phyloP scores from a whole-genome alignment of 257 asterid species.

The Fraxinus anomala region DNA sequence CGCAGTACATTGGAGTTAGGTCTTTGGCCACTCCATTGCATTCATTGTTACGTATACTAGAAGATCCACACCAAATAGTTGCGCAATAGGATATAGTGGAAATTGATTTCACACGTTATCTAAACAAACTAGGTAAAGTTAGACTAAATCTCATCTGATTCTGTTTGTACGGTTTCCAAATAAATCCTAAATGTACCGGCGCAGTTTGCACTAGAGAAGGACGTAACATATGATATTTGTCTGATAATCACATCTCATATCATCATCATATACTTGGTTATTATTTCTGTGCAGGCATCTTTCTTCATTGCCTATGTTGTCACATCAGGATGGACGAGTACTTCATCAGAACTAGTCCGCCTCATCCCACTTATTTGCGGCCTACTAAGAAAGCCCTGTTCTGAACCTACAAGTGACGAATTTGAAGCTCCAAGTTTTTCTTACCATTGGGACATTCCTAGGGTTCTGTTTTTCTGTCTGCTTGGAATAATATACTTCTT shows the following conservation, averaged over 20 bases:
- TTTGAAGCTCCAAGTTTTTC: conserved; percentile 70
- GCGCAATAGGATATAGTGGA: not conserved
- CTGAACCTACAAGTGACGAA: conserved; percentile 55
- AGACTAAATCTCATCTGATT: conserved; percentile 14
- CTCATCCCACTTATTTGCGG: conserved; percentile 44
- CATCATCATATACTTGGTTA: not conserved
- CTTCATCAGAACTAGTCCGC: conserved; percentile 65
- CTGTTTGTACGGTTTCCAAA: not conserved
- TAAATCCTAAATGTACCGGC: not conserved
- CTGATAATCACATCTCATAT: not conserved
- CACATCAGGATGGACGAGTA: conserved; percentile 96
- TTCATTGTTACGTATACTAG: not conserved
- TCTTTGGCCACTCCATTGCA: not conserved
- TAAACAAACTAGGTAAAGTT: not conserved
- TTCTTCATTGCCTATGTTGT: conserved; percentile 97
- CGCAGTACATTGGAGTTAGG: not conserved
- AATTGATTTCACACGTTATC: not conserved
- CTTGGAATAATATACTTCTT: conserved; percentile 89
- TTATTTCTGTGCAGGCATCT: conserved; percentile 58
- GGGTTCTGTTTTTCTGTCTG: conserved; percentile 79
- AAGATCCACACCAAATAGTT: not conserved
- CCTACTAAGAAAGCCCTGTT: conserved; percentile 40
- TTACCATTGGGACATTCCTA: conserved; percentile 85
- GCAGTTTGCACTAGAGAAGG: not conserved
- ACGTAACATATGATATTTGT: not conserved